Percentiles rank a stretch among this genome's conserved stretches.
phyloP scores from a whole-genome alignment of 2,329 filamentous ascomycete species.

The Pseudopithomyces chartarum region DNA sequence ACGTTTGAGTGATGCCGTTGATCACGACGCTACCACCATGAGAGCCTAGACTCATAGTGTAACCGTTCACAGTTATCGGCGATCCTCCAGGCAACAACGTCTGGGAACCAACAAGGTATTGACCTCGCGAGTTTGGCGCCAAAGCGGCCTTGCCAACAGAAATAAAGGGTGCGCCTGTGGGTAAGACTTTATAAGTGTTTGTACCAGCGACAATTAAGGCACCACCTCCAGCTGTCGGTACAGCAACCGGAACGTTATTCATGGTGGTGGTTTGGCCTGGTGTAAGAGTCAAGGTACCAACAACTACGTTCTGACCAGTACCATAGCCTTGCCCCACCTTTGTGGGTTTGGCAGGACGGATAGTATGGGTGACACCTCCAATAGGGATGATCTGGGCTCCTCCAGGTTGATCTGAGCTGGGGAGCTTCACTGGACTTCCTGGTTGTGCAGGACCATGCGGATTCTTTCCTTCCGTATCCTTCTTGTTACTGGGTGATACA shows the following conservation, averaged over 20 bases:
- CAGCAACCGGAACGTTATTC: slow-evolving; percentile 36
- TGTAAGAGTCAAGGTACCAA: slow-evolving; percentile 34
- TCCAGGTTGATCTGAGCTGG: slow-evolving; percentile 14
- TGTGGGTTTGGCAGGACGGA: not conserved
- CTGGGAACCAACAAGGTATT: slow-evolving; percentile 40
- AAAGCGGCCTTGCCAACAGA: slow-evolving; percentile 31
- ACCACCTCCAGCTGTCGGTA: slow-evolving; percentile 27
- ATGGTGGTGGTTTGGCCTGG: slow-evolving; percentile 37
- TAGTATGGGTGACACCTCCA: not conserved
- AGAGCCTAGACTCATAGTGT: slow-evolving; percentile 40
- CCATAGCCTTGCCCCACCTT: slow-evolving; percentile 1
- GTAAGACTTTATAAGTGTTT: slow-evolving; percentile 25
- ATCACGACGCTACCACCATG: slow-evolving; percentile 45
- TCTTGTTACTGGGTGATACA: not conserved
- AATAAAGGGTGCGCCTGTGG: slow-evolving; percentile 28
- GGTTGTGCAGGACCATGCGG: slow-evolving; percentile 21
- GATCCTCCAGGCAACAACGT: slow-evolving; percentile 43
- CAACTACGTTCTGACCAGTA: slow-evolving; percentile 19
- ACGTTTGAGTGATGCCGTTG: slow-evolving; percentile 37
- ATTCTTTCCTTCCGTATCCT: not conserved
- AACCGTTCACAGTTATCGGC: slow-evolving; percentile 42
- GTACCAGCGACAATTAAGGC: slow-evolving; percentile 36
- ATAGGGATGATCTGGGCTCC: not conserved
- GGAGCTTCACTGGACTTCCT: slow-evolving; percentile 1
- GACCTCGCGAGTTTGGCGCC: slow-evolving; percentile 37